Evolutionary conservation across 768 basidiomycete species (phyloP), one percentile per base, ranked within the genome.

Genomic region (Saitozyma podzolica): DNA sequence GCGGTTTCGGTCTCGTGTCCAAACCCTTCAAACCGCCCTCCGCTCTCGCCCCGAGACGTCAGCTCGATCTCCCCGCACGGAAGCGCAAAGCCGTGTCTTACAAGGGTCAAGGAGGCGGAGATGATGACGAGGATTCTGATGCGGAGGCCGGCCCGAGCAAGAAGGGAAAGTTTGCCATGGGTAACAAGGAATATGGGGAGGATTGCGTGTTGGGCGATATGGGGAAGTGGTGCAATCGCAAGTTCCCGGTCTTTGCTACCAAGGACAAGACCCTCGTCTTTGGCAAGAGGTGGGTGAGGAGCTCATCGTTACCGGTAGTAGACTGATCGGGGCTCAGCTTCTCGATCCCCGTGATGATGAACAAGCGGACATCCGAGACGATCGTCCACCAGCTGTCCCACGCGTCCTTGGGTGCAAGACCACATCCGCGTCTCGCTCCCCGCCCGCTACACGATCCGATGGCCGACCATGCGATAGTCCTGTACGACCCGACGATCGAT

Each of bases 361-460:
- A 64, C 53, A 50, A 61, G 16, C 64, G 64, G 47, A 61, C 65
- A 11, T 57, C 63, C 16, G 68, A 71, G 64, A 64, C 72, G 2
- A 72, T 67, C 16, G 65, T 72, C 84, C 83, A 86, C 9, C 65
- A 84, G 4, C 81, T 85, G 6, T 86, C 90, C 0, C 86, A 90
- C 69, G 83, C 84, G 2, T 87, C 92, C 10, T 86, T 99, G 6
- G 96, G 96, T 37, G 87, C 90, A 58, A 86, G 93, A 11, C 89
- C 91, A 0, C 87, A 86, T 60, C 84, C 88, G 0, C 89, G 86
- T 68, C 80, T 96, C 62, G 85, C 89, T 54, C 96, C 96, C 16
- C 84, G 94, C 19, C 96, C 96, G 6, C 82, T 97, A n/a, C 89
- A 94, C 71, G 92, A 99, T 76, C 96, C 94, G 0, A 94, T 99